These are phyloP conservation scores for Blastosporella zonata DNA, from an alignment of 1,284 basidiomycete species.

Conservation along the genomic window DNA sequence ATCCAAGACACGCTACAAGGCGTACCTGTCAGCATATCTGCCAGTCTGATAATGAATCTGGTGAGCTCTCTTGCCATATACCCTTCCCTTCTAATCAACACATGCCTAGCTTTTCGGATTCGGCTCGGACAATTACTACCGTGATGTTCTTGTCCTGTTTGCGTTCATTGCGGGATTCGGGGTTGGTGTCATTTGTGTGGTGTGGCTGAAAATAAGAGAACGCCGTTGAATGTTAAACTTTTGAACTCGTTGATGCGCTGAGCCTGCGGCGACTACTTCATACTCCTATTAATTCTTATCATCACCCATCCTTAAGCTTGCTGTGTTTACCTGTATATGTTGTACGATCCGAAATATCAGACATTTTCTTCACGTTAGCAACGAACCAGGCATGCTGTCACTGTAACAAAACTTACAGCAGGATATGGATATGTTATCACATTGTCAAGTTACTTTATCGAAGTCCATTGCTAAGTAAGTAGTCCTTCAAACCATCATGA, in stretches of 20 bases:
- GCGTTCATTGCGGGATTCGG: conserved; percentile 81
- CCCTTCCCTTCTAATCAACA: conserved; percentile 1
- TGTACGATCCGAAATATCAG: too few species aligned
- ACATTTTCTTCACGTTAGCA: too few species aligned
- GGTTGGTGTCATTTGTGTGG: conserved; percentile 62
- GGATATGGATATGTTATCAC: too few species aligned
- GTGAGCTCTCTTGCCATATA: conserved; percentile 39
- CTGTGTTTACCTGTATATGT: too few species aligned
- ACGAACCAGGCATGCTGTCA: too few species aligned
- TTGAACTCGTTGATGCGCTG: neutral
- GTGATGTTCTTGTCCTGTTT: conserved; percentile 83
- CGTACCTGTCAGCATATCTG: conserved; percentile 77
- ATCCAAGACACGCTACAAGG: conserved; percentile 79
- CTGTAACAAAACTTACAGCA: too few species aligned
- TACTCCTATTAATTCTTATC: neutral
- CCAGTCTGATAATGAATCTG: conserved; percentile 77
- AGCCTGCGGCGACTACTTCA: neutral
- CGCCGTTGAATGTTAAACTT: conserved; percentile 37
- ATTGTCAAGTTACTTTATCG: too few species aligned
- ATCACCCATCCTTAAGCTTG: neutral
- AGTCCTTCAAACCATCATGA: too few species aligned
- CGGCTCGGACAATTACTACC: conserved; percentile 70
- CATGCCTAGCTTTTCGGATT: conserved; percentile 75
- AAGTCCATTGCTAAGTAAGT: too few species aligned
- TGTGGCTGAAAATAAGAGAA: conserved; percentile 76